Percentiles rank a stretch among this genome's conserved stretches.
Evolutionary conservation across 139 green algal species (phyloP).

Genomic region (Picochlorum sp.): DNA sequence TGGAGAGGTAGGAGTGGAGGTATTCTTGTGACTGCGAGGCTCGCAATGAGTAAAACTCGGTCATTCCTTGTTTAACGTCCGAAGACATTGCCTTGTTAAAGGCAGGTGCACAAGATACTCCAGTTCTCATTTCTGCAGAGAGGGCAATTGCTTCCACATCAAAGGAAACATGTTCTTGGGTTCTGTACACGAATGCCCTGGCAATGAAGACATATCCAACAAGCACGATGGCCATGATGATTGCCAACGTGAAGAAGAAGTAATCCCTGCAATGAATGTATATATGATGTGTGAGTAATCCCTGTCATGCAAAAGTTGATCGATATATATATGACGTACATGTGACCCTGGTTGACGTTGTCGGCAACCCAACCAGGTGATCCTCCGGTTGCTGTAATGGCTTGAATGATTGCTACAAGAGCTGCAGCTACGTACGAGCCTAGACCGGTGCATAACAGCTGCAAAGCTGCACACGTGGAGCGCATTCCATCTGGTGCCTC

Average conservation of each 20-base stretch:
- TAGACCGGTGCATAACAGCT: slow-evolving; percentile 22
- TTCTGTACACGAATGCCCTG: slow-evolving; percentile 10
- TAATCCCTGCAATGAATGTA: background rate
- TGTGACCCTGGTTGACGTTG: slow-evolving; percentile 31
- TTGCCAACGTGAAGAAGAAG: slow-evolving; percentile 4
- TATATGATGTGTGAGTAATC: too few species aligned
- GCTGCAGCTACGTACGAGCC: slow-evolving; percentile 26
- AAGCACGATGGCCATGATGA: slow-evolving; percentile 5
- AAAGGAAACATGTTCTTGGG: slow-evolving; percentile 8
- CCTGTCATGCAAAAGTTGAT: slow-evolving; percentile 12
- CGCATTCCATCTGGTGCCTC: slow-evolving; percentile 37
- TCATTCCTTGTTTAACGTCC: background rate
- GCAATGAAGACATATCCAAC: slow-evolving; percentile 13
- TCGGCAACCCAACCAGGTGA: slow-evolving; percentile 3
- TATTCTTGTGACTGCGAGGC: background rate
- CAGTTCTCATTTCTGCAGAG: background rate
- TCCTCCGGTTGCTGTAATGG: background rate
- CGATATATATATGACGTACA: background rate
- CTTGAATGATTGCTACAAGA: slow-evolving; percentile 20
- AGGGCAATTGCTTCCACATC: slow-evolving; percentile 14
- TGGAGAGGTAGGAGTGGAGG: too few species aligned
- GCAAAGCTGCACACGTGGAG: slow-evolving; percentile 22
- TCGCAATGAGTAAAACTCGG: background rate
- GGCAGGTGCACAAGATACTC: background rate
- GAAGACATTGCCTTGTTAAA: background rate